Conservation (phyloP, 805 yeast genomes). For the Saccharomycopsis capsularis region DNA sequence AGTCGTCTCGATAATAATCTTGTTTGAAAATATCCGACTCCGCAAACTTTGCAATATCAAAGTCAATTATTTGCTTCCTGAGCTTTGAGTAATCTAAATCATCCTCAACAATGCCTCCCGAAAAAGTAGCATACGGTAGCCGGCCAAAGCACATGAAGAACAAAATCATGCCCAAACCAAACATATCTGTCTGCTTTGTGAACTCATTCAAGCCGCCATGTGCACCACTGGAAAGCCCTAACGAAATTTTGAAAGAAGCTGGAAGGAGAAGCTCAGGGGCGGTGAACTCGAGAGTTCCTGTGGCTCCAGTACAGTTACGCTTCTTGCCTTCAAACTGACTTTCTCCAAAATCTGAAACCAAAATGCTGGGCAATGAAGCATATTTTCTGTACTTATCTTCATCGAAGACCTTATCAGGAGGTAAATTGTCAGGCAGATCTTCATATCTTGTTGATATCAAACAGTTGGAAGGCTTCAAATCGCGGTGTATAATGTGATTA, state of each 20-base stretch:
- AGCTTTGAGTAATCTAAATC: conserved; percentile 29
- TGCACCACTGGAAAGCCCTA: conserved; percentile 23
- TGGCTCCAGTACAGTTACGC: conserved; percentile 68
- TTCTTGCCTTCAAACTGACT: conserved; percentile 65
- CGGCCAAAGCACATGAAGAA: conserved; percentile 65
- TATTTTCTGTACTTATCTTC: conserved; percentile 3
- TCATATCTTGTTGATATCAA: conserved; percentile 34
- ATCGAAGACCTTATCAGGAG: conserved; percentile 13
- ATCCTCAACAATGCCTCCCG: conserved; percentile 20
- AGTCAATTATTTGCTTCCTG: conserved; percentile 30
- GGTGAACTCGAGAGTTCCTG: conserved; percentile 82
- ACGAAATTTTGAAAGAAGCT: conserved; percentile 10
- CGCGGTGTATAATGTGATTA: conserved; percentile 78
- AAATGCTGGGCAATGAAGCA: conserved; percentile 49
- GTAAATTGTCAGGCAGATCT: conserved; percentile 23
- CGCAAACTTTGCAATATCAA: conserved; percentile 23
- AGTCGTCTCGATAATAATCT: conserved; percentile 27
- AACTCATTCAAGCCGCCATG: conserved; percentile 42
- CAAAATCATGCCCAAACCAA: conserved; percentile 78
- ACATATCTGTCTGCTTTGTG: conserved; percentile 67
- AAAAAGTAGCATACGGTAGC: conserved; percentile 46
- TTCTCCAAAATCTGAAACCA: conserved; percentile 88
- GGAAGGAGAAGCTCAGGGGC: conserved; percentile 70
- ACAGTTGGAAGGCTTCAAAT: conserved; percentile 85
- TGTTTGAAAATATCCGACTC: conserved; percentile 20